Percentiles rank a stretch among this genome's conserved stretches.
These are phyloP conservation scores for Crithidia expoeki DNA, from an alignment of 208 protist genomes.

Conservation along the genomic window DNA sequence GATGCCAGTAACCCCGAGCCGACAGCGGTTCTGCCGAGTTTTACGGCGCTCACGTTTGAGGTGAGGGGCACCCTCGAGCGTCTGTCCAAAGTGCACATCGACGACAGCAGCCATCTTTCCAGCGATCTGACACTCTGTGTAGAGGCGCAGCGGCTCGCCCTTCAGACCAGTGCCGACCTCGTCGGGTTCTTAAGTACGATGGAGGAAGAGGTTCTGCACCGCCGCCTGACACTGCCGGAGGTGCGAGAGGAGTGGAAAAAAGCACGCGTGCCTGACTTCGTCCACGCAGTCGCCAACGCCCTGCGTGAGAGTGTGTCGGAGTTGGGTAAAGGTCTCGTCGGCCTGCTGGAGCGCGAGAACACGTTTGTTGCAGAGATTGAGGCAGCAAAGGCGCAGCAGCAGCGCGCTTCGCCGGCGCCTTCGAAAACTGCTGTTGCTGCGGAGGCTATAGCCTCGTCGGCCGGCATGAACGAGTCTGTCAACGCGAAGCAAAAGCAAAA, in stretches of 20 bases:
- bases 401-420: background rate
- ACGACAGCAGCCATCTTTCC: slow-evolving; percentile 38
- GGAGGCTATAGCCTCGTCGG: background rate
- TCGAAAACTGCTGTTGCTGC: background rate
- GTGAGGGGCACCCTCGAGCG: slow-evolving; percentile 32
- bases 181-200: slow-evolving; percentile 58
- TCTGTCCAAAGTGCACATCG: slow-evolving; percentile 50
- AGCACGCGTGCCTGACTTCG: slow-evolving; percentile 52
- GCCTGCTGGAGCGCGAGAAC: slow-evolving; percentile 54
- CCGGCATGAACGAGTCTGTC: background rate
- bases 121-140: slow-evolving; percentile 40
- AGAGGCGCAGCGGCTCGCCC: slow-evolving; percentile 34
- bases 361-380: slow-evolving; percentile 26
- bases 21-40: slow-evolving; percentile 17
- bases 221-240: slow-evolving; percentile 47
- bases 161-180: slow-evolving; percentile 43
- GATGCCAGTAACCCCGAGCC: background rate
- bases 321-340: slow-evolving; percentile 45
- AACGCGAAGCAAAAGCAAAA: slow-evolving; percentile 2
- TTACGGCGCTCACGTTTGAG: slow-evolving; percentile 43
- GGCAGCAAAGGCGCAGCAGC: slow-evolving; percentile 8
- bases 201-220: slow-evolving; percentile 47
- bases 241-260: slow-evolving; percentile 66
- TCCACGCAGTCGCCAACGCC: slow-evolving; percentile 26
- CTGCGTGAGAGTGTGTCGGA: slow-evolving; percentile 33